Conservation (phyloP, 495 filamentous ascomycete species). For the Halenospora varia region DNA sequence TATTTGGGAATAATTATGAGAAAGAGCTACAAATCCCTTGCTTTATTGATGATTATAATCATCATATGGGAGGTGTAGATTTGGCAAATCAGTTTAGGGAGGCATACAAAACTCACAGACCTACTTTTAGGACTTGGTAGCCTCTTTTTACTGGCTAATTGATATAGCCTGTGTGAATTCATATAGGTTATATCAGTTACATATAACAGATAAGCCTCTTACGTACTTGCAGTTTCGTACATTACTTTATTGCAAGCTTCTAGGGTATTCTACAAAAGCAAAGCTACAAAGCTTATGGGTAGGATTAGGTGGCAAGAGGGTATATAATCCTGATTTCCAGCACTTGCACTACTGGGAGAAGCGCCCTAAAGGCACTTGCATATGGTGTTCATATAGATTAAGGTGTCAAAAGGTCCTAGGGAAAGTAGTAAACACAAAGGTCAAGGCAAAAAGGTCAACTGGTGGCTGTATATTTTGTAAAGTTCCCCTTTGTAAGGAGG, state of each 20-base stretch:
- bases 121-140: slow-evolving; percentile 14
- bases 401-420: background rate
- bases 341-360: background rate
- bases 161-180: slow-evolving; percentile 16
- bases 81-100: slow-evolving; percentile 24
- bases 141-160: slow-evolving; percentile 26
- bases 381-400: background rate
- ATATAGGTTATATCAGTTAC: slow-evolving; percentile 1
- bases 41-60: slow-evolving; percentile 28
- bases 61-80: slow-evolving; percentile 28
- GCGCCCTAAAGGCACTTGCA: background rate
- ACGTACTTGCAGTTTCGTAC: background rate
- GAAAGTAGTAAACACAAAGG: background rate
- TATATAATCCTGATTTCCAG: background rate
- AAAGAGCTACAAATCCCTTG: slow-evolving; percentile 11
- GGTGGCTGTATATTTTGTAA: background rate
- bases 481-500: background rate
- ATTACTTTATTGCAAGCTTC: background rate
- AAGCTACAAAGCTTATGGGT: background rate
- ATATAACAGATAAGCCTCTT: background rate
- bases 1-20: slow-evolving; percentile 6
- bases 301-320: background rate
- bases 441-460: background rate
- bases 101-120: slow-evolving; percentile 22
- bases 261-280: background rate